Percentiles rank a stretch among this genome's conserved stretches.
phyloP scores from a whole-genome alignment of 2,329 filamentous ascomycete species.

The Microsporum audouinii region DNA sequence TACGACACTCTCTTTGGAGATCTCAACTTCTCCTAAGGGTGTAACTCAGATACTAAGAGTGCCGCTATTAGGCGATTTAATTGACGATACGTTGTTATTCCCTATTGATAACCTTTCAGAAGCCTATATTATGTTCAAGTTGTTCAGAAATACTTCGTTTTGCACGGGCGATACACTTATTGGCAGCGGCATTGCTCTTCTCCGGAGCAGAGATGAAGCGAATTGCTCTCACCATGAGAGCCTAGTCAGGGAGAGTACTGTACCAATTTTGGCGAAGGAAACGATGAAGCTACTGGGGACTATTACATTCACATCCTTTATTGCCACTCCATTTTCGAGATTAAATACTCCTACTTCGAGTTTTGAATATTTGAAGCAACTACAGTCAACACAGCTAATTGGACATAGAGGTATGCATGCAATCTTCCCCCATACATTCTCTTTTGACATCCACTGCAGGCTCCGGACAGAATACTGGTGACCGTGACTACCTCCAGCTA shows the following conservation, averaged over 20 bases:
- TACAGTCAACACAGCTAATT: slow-evolving; percentile 16
- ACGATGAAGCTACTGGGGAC: slow-evolving; percentile 23
- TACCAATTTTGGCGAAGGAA: slow-evolving; percentile 25
- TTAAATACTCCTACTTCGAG: slow-evolving; percentile 3
- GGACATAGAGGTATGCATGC: slow-evolving; percentile 25
- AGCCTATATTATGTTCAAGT: slow-evolving; percentile 14
- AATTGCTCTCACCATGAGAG: slow-evolving; percentile 24
- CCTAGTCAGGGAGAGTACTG: slow-evolving; percentile 23
- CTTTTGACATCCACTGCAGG: neutral
- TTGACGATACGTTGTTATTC: slow-evolving; percentile 17
- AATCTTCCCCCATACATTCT: neutral
- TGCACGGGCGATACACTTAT: slow-evolving; percentile 13
- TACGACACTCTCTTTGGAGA: slow-evolving; percentile 10
- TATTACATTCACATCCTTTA: slow-evolving; percentile 26
- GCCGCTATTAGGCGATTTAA: slow-evolving; percentile 20
- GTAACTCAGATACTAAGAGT: slow-evolving; percentile 11
- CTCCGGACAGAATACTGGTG: slow-evolving; percentile 21
- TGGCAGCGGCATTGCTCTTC: slow-evolving; percentile 21
- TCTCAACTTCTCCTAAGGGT: neutral
- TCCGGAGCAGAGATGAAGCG: slow-evolving; percentile 17
- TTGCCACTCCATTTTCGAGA: slow-evolving; percentile 19
- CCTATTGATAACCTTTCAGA: slow-evolving; percentile 8
- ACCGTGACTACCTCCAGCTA: slow-evolving; percentile 25
- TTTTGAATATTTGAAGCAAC: neutral
- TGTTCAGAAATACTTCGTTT: slow-evolving; percentile 11